Evolutionary conservation across 306 rosid genomes (phyloP), one percentile per base, ranked within the genome.

Genomic region (Lotus japonicus): DNA sequence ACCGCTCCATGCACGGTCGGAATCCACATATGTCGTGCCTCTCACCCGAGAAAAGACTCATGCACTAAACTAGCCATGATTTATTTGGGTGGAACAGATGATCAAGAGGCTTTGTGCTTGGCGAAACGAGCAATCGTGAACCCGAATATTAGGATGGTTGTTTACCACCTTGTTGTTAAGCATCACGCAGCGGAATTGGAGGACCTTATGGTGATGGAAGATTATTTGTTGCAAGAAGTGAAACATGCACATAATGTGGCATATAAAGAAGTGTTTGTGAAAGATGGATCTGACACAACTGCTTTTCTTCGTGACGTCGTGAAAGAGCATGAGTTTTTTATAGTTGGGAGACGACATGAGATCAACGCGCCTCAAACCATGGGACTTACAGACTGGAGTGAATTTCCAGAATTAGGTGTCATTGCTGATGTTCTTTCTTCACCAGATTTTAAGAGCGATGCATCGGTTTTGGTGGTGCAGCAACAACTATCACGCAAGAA

Each of bases 341-440:
- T 89, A 15, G 90, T 87, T 16, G 96, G 96, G 41, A 87, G 90
- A 51, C 16, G 87, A 11, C 50, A 81, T 28, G 72, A 48, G 4
- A 52, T 60, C 0, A 14, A 61, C 1, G 70, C 66, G 0, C 79
- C 70, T 56, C 87, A 83, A 36, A 87, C 87, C 0, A n/a, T 72
- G 0, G 91, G 89, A 28, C 84, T 89, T 0, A 23, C 66, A 6
- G 73, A 79, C 9, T 89, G 96, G 96, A 78, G 75, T 76, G 96
- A 89, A 13, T 85, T 81, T 16, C 82, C 84, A 0, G 96, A 89
- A 73, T 66, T 89, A 11, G 96, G 96, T 41, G 78, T 26, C 1
- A 3, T 87, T 1, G 94, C 86, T 38, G 96, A 89, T 66, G 64
- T 85, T 81, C 91, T 89, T n/a, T 77, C 91, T 13, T 81, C 96